A percentile compares a stretch with the other conserved stretches of the same genome.
Conservation (phyloP, 2,329 filamentous ascomycete genomes). For the Stemphylium lycopersici region DNA sequence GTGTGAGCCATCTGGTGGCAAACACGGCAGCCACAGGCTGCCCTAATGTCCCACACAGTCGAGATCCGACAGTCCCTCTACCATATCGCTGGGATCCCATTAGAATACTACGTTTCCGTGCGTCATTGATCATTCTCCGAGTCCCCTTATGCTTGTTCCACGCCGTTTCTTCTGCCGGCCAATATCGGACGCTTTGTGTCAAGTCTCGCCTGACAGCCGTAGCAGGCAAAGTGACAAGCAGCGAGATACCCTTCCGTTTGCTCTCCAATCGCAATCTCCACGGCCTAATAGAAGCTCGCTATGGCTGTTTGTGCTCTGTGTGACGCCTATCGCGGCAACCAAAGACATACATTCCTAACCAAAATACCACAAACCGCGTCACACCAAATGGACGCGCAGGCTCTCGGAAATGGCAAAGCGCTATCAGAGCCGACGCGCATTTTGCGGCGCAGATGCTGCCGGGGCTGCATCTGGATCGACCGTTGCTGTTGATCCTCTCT, state of each 20-base stretch:
- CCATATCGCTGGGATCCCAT: conserved; percentile 24
- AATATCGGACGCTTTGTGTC: conserved; percentile 23
- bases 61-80: conserved; percentile 26
- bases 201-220: conserved; percentile 25
- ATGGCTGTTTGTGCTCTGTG: conserved; percentile 33
- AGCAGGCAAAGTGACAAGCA: conserved; percentile 23
- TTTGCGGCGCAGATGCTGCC: conserved; percentile 4
- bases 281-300: conserved; percentile 5
- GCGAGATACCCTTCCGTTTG: background rate
- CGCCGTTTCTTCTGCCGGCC: conserved; percentile 10
- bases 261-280: background rate
- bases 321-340: conserved; percentile 28
- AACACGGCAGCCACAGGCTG: conserved; percentile 39
- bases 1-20: conserved; percentile 29
- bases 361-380: conserved; percentile 24
- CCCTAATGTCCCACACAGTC: conserved; percentile 32
- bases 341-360: conserved; percentile 35
- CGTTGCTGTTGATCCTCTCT: conserved; percentile 33
- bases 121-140: conserved; percentile 21
- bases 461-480: conserved; percentile 22
- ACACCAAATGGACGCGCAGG: conserved; percentile 23
- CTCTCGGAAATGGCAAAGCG: conserved; percentile 20
- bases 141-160: conserved; percentile 15
- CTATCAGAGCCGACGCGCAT: conserved; percentile 17
- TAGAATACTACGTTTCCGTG: conserved; percentile 10